Evolutionary conservation across 257 asterid genomes (phyloP).

Genomic region (Euphrasia confusa): DNA sequence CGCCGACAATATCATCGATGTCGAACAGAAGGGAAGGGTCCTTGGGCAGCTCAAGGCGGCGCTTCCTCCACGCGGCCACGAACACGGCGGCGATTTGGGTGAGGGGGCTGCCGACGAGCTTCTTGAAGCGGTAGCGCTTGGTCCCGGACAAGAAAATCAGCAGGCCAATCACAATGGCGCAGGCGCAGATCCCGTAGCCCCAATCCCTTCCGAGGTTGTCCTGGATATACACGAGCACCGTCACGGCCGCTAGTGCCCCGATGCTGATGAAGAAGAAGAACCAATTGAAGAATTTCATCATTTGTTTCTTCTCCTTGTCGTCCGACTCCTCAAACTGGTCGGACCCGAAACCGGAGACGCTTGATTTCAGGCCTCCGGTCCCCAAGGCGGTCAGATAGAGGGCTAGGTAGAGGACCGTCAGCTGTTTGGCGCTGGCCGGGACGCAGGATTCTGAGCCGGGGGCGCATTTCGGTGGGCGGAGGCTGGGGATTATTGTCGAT

Average conservation of each 20-base stretch:
- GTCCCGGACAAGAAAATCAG: slow-evolving; percentile 57
- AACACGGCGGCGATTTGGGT: slow-evolving; percentile 67
- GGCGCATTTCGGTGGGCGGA: slow-evolving; percentile 69
- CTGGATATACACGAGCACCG: slow-evolving; percentile 72
- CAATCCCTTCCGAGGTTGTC: slow-evolving; percentile 69
- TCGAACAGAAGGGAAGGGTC: slow-evolving; percentile 48
- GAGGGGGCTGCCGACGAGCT: slow-evolving; percentile 70
- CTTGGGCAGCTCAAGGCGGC: slow-evolving; percentile 45
- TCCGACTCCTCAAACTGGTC: slow-evolving; percentile 80
- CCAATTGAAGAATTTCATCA: slow-evolving; percentile 84
- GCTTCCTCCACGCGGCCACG: slow-evolving; percentile 65
- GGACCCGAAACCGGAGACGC: slow-evolving; percentile 86
- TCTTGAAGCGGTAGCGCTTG: slow-evolving; percentile 63
- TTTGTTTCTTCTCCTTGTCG: slow-evolving; percentile 45
- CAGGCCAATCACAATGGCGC: slow-evolving; percentile 54
- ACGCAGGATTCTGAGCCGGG: slow-evolving; percentile 43
- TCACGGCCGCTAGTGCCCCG: slow-evolving; percentile 75
- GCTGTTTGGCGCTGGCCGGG: slow-evolving; percentile 58
- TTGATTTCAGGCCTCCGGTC: slow-evolving; percentile 83
- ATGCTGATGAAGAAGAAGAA: slow-evolving; percentile 76
- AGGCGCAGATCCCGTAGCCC: slow-evolving; percentile 86
- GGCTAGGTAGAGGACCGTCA: slow-evolving; percentile 49
- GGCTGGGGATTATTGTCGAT: slow-evolving; percentile 61
- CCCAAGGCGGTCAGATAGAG: slow-evolving; percentile 82
- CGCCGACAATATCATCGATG: slow-evolving; percentile 35